Base-by-base conservation (phyloP, 768 basidiomycete species). In the Roridomyces roridus region DNA sequence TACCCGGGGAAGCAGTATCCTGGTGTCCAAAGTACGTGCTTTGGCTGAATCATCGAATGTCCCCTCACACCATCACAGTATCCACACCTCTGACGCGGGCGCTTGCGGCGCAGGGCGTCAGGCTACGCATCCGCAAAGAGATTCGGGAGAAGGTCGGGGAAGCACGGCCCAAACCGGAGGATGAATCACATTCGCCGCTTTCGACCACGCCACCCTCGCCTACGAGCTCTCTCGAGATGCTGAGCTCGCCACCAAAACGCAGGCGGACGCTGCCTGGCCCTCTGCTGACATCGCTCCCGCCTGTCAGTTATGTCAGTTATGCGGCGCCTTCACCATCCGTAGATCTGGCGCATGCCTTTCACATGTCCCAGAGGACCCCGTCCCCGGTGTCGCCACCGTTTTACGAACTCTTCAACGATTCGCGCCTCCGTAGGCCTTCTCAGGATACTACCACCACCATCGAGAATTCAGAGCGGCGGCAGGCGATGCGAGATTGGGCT, bases 1-100 rank as follows among this genome's bases (percentile, higher is more conserved):
- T 80, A 75, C 61, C 74, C 74, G 3, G 74, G 76, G 3, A 81
- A 80, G 65, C 74, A 74, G 57, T 80, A 78, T 63, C 78, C 79
- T 3, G 78, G 79, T 6, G 79, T 79, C 69, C 70, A 73, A 55
- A 69, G 78, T 78, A 39, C 51, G 77, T 72, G 39, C 36, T 3
- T 24, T n/a, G 4, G 11, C 29, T n/a, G 11, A 20, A 15, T 55
- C 10, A 39, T 14, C 5, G 9, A 18, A 21, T 1, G 36, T 51
- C 12, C 6, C 34, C 35, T 18, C 14, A 52, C 6, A 40, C 42
- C 18, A 6, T 23, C 14, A 18, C 61, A 79, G 76, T 72, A 57
- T 76, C 77, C 2, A 77, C 77, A 8, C 71, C 69, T 18, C 61
- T 79, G 24, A 77, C 77, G 9, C 69, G 65, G 35, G 71, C 72